Evolutionary conservation across 2,329 filamentous ascomycete species (phyloP).

Genomic region (Bisporella sp.): DNA sequence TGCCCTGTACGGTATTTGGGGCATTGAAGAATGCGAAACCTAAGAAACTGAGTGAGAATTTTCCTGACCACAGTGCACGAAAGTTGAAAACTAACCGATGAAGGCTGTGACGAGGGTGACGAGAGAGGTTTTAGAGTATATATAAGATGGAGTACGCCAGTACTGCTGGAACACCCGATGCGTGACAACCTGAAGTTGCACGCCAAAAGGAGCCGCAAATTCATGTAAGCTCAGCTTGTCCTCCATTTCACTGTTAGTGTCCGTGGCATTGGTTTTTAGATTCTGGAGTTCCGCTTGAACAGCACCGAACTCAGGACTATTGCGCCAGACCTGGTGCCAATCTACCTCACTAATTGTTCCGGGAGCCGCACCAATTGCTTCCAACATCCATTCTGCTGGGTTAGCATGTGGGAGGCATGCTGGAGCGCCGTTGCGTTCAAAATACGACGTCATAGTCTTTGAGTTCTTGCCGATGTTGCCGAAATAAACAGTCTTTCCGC

Average conservation of each 20-base stretch:
- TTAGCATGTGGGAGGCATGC: constrained; percentile 55
- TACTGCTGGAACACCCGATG: too few relatives aligned
- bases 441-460: constrained; percentile 61
- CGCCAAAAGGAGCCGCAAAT: too few relatives aligned
- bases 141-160: neutral
- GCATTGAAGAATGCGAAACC: too few relatives aligned
- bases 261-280: neutral
- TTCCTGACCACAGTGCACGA: neutral
- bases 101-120: neutral
- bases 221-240: neutral
- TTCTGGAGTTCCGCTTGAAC: neutral
- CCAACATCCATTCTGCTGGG: constrained; percentile 60
- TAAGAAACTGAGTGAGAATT: too few relatives aligned
- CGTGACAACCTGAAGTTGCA: too few relatives aligned
- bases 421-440: constrained; percentile 61
- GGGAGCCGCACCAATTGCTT: constrained; percentile 47
- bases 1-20: neutral
- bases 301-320: neutral
- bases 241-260: neutral
- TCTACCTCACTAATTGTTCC: constrained; percentile 54
- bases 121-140: neutral
- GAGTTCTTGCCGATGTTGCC: constrained; percentile 69
- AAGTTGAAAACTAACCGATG: neutral
- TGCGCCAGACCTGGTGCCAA: constrained; percentile 32
- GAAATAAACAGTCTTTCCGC: constrained; percentile 73